Evolutionary conservation across 306 rosid species (phyloP), one percentile per base, ranked within the genome.

Genomic region (Acacia crassicarpa): DNA sequence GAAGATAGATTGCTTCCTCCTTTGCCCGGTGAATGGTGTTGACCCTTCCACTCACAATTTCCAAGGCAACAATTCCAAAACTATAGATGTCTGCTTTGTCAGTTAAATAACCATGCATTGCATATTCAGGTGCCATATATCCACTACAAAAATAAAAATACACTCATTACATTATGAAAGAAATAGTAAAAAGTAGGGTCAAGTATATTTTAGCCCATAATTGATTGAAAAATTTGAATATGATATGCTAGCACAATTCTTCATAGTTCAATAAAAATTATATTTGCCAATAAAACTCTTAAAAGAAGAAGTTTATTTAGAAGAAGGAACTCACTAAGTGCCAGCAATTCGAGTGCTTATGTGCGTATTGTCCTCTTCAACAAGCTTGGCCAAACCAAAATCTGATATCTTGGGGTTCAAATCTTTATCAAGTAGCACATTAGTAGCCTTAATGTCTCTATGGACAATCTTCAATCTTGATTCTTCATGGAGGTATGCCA

Each of bases 11-110:
- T 32, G 69, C 78, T 40, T 82, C 87, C 35, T 86, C 90, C 59
- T 81, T 87, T 38, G 86, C 48, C 45, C 81, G 41, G 41, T 81
- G 44, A 75, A 35, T 80, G 12, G 87, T 89, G 85, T 91, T 90
- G 85, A 38, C 80, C 71, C 75, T 88, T 54, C 94, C 94, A 76
- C 91, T 84, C n/a, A 86, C 80, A 12, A 91, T 89, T 80, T 93
- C 98, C 46, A 90, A 83, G 5, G 85, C 86, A 10, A 91, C 89
- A 40, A 93, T 70, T 43, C 96, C 96, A 51, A 89, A 93, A 59
- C 97, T 93, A 67, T 93, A 93, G 2, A 91, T 92, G 48, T 93
- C 94, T 61, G 94, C 96, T 77, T 93, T 93, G 8, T 92, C 92
- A 0, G 93, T 92, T 40, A 92, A 86, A 73, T 92, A 84, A 80